A percentile compares a stretch with the other conserved stretches of the same genome.
These are phyloP conservation scores for Phytophthora quininea DNA, from an alignment of 352 stramenopile genomes.

Conservation along the genomic window DNA sequence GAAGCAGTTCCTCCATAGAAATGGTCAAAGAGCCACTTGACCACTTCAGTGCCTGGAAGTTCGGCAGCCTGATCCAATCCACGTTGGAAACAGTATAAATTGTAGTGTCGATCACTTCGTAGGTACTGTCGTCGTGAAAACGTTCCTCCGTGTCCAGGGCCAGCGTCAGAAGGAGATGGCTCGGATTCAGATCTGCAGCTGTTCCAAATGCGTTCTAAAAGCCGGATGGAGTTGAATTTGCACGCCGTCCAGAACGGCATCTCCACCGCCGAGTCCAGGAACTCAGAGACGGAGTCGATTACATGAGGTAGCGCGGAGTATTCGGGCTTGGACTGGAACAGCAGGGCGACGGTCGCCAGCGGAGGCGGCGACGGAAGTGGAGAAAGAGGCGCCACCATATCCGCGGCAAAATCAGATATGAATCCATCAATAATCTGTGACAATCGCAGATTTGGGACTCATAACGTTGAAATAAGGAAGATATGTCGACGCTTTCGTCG, in stretches of 20 bases:
- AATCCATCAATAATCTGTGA: too few species aligned
- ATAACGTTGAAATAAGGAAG: too few species aligned
- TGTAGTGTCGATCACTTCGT: neutral
- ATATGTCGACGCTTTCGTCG: too few species aligned
- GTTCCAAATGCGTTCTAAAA: constrained; percentile 15
- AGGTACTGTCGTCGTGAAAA: neutral
- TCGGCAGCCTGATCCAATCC: constrained; percentile 2
- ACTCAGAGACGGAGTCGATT: neutral
- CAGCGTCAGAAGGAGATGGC: neutral
- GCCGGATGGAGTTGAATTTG: constrained; percentile 4
- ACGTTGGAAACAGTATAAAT: constrained; percentile 3
- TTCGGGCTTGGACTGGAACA: constrained; percentile 3
- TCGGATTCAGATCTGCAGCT: neutral
- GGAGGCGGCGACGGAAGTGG: neutral
- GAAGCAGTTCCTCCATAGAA: neutral
- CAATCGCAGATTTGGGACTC: too few species aligned
- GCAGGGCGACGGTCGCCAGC: constrained; percentile 1
- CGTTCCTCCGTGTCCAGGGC: constrained; percentile 4
- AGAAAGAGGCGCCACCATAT: too few species aligned
- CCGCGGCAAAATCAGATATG: too few species aligned
- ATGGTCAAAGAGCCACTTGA: constrained; percentile 14
- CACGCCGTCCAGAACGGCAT: constrained; percentile 5
- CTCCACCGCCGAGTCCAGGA: constrained; percentile 21
- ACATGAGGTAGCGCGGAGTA: constrained; percentile 11
- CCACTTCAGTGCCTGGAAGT: constrained; percentile 1